A percentile compares a stretch with the other conserved stretches of the same genome.
phyloP scores from a whole-genome alignment of 768 basidiomycete genomes.

The Paxillus involutus region DNA sequence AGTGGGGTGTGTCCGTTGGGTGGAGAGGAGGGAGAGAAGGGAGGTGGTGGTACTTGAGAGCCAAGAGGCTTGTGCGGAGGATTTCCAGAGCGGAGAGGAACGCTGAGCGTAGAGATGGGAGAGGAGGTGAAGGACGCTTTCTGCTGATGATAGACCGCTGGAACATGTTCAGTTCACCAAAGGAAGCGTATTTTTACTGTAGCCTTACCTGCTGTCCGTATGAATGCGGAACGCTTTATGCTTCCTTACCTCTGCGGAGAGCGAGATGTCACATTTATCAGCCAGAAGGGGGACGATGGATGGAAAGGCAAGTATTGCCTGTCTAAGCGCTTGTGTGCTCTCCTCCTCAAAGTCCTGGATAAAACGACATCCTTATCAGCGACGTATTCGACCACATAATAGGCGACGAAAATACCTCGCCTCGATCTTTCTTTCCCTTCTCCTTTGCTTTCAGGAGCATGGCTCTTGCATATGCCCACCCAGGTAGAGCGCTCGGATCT shows the following conservation, averaged over 20 bases:
- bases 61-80: slow-evolving; percentile 62
- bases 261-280: slow-evolving; percentile 75
- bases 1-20: slow-evolving; percentile 32
- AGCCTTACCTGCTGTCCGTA: slow-evolving; percentile 60
- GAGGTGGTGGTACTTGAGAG: slow-evolving; percentile 55
- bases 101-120: slow-evolving; percentile 87
- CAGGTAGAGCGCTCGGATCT: slow-evolving; percentile 68
- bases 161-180: slow-evolving; percentile 7
- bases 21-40: slow-evolving; percentile 32
- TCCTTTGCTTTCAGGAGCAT: slow-evolving; percentile 60
- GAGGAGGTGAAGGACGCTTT: slow-evolving; percentile 68
- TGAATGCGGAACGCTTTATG: slow-evolving; percentile 69
- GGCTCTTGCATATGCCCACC: slow-evolving; percentile 72
- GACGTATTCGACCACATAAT: neutral
- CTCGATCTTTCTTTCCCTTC: slow-evolving; percentile 41
- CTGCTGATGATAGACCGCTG: slow-evolving; percentile 37
- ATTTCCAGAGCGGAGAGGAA: slow-evolving; percentile 81
- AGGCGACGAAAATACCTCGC: slow-evolving; percentile 27
- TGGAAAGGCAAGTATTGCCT: slow-evolving; percentile 79
- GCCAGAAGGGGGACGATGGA: slow-evolving; percentile 79
- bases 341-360: slow-evolving; percentile 46
- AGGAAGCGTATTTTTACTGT: neutral
- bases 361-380: slow-evolving; percentile 1
- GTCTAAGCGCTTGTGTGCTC: slow-evolving; percentile 67
- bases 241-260: slow-evolving; percentile 56